Evolutionary conservation across 305 asterid genomes (phyloP).

Genomic region (Fraxinus angustifolia): DNA sequence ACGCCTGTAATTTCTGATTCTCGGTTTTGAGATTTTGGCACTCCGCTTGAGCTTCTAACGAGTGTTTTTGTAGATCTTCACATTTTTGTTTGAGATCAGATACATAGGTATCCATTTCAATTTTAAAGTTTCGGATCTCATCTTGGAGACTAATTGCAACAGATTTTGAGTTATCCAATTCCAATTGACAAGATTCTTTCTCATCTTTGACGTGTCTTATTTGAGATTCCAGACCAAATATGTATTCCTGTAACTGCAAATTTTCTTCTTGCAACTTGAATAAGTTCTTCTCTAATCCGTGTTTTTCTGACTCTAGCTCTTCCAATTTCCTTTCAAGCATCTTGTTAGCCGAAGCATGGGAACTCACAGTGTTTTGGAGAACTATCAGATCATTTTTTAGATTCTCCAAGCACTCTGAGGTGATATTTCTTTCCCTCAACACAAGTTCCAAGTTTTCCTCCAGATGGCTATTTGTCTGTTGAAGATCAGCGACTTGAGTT

Average conservation of each 20-base stretch:
- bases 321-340: conserved; percentile 37
- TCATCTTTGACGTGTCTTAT: conserved; percentile 38
- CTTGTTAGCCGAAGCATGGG: conserved; percentile 32
- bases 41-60: conserved; percentile 44
- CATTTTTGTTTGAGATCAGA: conserved; percentile 35
- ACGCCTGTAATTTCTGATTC: conserved; percentile 37
- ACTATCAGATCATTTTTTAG: conserved; percentile 36
- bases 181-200: conserved; percentile 33
- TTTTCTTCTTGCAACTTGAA: conserved; percentile 42
- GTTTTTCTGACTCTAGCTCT: conserved; percentile 37
- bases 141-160: conserved; percentile 36
- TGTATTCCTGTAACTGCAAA: conserved; percentile 27
- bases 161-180: conserved; percentile 34
- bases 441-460: conserved; percentile 37
- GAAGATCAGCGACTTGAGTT: conserved; percentile 40
- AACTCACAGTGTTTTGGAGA: conserved; percentile 31
- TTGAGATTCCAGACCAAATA: conserved; percentile 37
- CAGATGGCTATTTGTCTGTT: conserved; percentile 31
- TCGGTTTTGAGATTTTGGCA: conserved; percentile 42
- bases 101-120: conserved; percentile 34
- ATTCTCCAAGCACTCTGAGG: conserved; percentile 35
- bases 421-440: conserved; percentile 27
- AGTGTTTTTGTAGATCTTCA: conserved; percentile 37
- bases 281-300: conserved; percentile 35
- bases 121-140: conserved; percentile 41